Conservation (phyloP, 2,329 filamentous ascomycete genomes). For the Arthrobotrys conoides region DNA sequence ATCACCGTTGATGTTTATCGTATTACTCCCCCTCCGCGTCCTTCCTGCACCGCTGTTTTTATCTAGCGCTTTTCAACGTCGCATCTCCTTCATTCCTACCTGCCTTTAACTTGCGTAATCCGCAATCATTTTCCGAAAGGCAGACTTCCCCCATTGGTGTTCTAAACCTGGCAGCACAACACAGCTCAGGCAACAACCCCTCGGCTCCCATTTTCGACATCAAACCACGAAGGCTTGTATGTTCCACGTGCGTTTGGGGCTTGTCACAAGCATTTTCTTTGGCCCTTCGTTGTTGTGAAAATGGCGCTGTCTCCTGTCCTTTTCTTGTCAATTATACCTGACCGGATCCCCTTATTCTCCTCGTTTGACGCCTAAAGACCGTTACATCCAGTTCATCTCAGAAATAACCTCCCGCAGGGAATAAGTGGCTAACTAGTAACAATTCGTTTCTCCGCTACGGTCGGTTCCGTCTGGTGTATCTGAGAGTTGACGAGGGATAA, state of each 20-base stretch:
- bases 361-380: slow-evolving; percentile 23
- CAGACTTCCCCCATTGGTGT: slow-evolving; percentile 22
- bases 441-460: slow-evolving; percentile 32
- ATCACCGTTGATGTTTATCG: slow-evolving; percentile 8
- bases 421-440: slow-evolving; percentile 39
- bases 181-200: slow-evolving; percentile 46
- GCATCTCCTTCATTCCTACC: slow-evolving; percentile 26
- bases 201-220: slow-evolving; percentile 38
- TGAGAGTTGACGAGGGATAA: slow-evolving; percentile 41
- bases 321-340: slow-evolving; percentile 13
- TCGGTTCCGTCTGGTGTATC: slow-evolving; percentile 33
- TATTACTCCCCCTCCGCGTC: background rate
- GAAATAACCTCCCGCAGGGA: slow-evolving; percentile 18
- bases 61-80: slow-evolving; percentile 19
- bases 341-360: slow-evolving; percentile 15
- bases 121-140: slow-evolving; percentile 11
- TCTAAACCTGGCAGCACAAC: slow-evolving; percentile 49
- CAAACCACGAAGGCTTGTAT: slow-evolving; percentile 20
- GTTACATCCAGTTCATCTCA: slow-evolving; percentile 21
- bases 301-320: slow-evolving; percentile 31
- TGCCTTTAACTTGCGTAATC: slow-evolving; percentile 29
- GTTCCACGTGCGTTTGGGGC: slow-evolving; percentile 58
- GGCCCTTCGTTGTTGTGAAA: background rate
- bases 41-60: background rate
- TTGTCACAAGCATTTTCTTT: slow-evolving; percentile 42